These are phyloP conservation scores for Alternaria ethzedia DNA, from an alignment of 2,329 filamentous ascomycete genomes.

Conservation along the genomic window DNA sequence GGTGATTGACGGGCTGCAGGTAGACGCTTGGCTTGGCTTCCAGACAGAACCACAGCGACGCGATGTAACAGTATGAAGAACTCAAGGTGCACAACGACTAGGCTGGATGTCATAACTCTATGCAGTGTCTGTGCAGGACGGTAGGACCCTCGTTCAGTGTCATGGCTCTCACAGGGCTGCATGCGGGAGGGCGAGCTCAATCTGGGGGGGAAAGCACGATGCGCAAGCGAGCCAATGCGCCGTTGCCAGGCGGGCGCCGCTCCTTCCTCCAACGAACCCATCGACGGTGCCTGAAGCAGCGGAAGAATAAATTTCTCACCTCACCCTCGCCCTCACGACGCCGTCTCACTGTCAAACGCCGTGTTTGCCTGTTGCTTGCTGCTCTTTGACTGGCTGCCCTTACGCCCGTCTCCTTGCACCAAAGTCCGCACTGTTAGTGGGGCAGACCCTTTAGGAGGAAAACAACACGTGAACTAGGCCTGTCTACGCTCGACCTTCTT, in stretches of 20 bases:
- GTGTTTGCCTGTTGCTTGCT: conserved; percentile 16
- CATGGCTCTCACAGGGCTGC: conserved; percentile 21
- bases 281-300: conserved; percentile 16
- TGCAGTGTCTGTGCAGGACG: conserved; percentile 5
- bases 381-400: conserved; percentile 14
- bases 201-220: conserved; percentile 29
- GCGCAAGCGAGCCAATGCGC: conserved; percentile 35
- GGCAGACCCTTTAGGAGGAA: conserved; percentile 37
- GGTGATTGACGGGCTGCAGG: conserved; percentile 3
- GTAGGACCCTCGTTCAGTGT: not conserved
- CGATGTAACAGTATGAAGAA: not conserved
- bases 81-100: not conserved
- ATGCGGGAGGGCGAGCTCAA: conserved; percentile 22
- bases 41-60: not conserved
- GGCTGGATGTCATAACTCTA: not conserved
- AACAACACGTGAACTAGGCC: conserved; percentile 48
- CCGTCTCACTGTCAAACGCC: not conserved
- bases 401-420: conserved; percentile 15
- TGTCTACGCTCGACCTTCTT: conserved; percentile 44
- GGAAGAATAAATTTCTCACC: not conserved
- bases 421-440: conserved; percentile 32
- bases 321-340: not conserved
- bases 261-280: conserved; percentile 6
- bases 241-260: conserved; percentile 21
- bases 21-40: conserved; percentile 2